Evolutionary conservation across 495 filamentous ascomycete genomes (phyloP), one percentile per base, ranked within the genome.

Genomic region (Bryoglossum gracile): DNA sequence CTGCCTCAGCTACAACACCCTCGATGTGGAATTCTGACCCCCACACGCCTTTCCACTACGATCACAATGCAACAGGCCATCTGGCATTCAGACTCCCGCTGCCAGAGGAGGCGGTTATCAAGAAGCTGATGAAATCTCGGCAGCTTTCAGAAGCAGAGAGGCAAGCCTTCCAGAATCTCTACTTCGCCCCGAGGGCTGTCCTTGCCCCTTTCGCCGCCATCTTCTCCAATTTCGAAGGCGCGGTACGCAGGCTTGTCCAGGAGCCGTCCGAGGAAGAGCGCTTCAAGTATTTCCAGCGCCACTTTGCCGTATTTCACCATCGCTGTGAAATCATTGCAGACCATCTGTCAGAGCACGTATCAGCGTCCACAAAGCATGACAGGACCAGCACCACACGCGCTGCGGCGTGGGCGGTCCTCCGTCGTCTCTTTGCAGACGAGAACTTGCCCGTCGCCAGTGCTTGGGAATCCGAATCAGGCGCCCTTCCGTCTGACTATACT

Each of bases 281-380:
- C 2, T 46, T 33, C 9, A 10, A 8, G 18, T 33, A 18, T 14
- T 46, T 46, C 43, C 25, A 46, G 18, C n/a, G 30, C n/a, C 4
- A 34, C n/a, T 33, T 46, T 34, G 43, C 25, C 3, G n/a, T 33
- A 13, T 46, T 46, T 14, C 21, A 33, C 28, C 25, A 19, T 18
- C 43, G 43, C 4, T 46, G 43, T 14, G 30, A 46, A 22, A 23
- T 46, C 14, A 46, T 46, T 14, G 43, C 25, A 16, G 43, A 34
- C 21, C 28, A 46, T 14, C 43, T 46, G 9, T 2, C 43, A 11
- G 4, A 34, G 3, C 43, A 46, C 8, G 30, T 34, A 18, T 3
- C 5, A 11, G 6, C 5, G 2, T 19, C 16, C 5, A 10, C 5
- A 2, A 43, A 26, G 4, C 14, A 9, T 9, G 10, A 6, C 10